Conservation (phyloP, 495 filamentous ascomycete genomes). For the Podospora appendiculata region DNA sequence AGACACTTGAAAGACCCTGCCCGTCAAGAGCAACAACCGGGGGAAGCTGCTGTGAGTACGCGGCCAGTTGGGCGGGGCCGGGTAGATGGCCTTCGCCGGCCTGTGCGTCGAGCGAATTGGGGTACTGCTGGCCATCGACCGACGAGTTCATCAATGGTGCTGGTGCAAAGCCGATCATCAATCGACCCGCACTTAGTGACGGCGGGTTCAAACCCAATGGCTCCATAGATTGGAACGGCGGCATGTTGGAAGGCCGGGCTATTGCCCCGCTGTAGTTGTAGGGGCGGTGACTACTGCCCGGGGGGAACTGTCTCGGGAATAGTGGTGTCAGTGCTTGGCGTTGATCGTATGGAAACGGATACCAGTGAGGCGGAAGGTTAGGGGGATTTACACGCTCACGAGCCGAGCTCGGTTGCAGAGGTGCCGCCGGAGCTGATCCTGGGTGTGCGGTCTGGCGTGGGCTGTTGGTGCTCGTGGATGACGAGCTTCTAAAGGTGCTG, state of each 20-base stretch:
- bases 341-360: neutral
- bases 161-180: neutral
- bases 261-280: neutral
- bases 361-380: slow-evolving; percentile 1
- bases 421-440: neutral
- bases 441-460: slow-evolving; percentile 1
- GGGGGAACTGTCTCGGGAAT: slow-evolving; percentile 11
- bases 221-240: neutral
- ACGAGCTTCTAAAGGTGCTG: slow-evolving; percentile 15
- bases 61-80: neutral
- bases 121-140: neutral
- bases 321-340: slow-evolving; percentile 10
- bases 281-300: neutral
- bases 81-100: slow-evolving; percentile 3
- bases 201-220: slow-evolving; percentile 2
- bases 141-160: neutral
- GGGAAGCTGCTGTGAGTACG: slow-evolving; percentile 12
- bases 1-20: neutral
- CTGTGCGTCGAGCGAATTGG: neutral
- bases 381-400: slow-evolving; percentile 20
- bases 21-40: neutral
- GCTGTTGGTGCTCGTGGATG: neutral
- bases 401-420: slow-evolving; percentile 14
- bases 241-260: neutral
- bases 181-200: neutral